A percentile compares a stretch with the other conserved stretches of the same genome.
Evolutionary conservation across 768 basidiomycete genomes (phyloP).

Genomic region (Infundibulicybe gibba): DNA sequence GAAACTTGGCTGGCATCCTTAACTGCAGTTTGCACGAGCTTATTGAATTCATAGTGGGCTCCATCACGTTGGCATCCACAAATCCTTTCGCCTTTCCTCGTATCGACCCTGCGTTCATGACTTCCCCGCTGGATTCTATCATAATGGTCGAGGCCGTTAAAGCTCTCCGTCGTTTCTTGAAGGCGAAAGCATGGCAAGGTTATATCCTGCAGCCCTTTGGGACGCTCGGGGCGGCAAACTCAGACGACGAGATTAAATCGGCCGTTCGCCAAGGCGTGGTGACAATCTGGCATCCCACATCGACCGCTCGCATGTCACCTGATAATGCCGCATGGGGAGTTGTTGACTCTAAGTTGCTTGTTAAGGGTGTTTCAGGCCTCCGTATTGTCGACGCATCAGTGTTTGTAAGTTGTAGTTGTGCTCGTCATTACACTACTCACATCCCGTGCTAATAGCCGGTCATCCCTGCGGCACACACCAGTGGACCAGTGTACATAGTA

Average conservation of each 20-base stretch:
- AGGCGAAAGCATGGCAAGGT: constrained; percentile 15
- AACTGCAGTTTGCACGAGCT: too few relatives aligned
- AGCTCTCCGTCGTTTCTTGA: constrained; percentile 11
- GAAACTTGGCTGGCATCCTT: too few relatives aligned
- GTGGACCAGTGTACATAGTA: too few relatives aligned
- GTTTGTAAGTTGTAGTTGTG: too few relatives aligned
- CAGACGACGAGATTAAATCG: constrained; percentile 15
- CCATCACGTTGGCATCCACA: constrained; percentile 29
- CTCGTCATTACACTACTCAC: too few relatives aligned
- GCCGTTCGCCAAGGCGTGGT: constrained; percentile 1
- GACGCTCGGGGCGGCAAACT: constrained; percentile 11
- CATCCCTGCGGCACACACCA: too few relatives aligned
- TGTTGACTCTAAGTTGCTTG: too few relatives aligned
- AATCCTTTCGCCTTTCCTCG: constrained; percentile 36
- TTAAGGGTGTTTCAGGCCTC: too few relatives aligned
- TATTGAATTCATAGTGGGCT: constrained; percentile 13
- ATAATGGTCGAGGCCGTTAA: constrained; percentile 16
- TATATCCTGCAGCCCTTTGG: constrained; percentile 13
- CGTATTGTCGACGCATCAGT: too few relatives aligned
- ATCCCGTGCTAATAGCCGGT: too few relatives aligned
- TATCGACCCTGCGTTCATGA: constrained; percentile 42
- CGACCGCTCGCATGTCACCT: too few relatives aligned
- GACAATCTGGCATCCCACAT: constrained; percentile 14
- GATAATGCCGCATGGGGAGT: too few relatives aligned
- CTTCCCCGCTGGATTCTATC: constrained; percentile 13